A percentile compares a stretch with the other conserved stretches of the same genome.
phyloP scores from a whole-genome alignment of 345 rosid species.

The Ailanthus altissimus region DNA sequence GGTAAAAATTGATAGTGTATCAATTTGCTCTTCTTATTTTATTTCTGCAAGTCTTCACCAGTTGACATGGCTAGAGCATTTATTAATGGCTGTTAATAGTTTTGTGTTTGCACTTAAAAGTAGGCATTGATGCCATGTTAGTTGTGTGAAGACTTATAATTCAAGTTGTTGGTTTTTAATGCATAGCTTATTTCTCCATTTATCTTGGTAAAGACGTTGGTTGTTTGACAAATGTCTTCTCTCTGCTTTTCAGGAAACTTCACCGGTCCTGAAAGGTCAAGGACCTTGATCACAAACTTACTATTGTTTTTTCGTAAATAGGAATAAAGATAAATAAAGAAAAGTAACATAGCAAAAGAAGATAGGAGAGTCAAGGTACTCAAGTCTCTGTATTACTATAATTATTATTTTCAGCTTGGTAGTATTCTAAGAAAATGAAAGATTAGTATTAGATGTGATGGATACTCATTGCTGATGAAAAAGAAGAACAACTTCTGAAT shows the following conservation, averaged over 20 bases:
- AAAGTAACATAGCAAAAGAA: not conserved
- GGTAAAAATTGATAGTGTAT: conserved; percentile 22
- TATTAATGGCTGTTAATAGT: conserved; percentile 1
- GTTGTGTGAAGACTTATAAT: not conserved
- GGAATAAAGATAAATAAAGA: no score
- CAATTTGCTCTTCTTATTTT: not conserved
- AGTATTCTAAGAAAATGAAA: conserved; percentile 1
- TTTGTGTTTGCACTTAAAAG: conserved; percentile 6
- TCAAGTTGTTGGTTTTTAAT: not conserved
- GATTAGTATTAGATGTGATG: conserved; percentile 6
- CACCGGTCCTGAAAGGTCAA: not conserved
- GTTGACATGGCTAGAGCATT: conserved; percentile 14
- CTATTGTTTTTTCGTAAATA: not conserved
- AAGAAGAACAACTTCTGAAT: conserved; percentile 14
- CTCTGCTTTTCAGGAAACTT: conserved; percentile 19
- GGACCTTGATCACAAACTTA: not conserved
- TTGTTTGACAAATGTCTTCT: conserved; percentile 3
- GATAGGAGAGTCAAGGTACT: conserved; percentile 1
- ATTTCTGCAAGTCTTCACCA: conserved; percentile 3
- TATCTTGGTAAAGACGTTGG: not conserved
- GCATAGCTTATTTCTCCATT: not conserved
- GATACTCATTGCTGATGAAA: conserved; percentile 16
- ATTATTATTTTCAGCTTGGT: not conserved
- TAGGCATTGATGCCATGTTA: not conserved
- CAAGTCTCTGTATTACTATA: not conserved